Evolutionary conservation across 1,284 basidiomycete species (phyloP).

Genomic region (Cryptococcus deneoformans): DNA sequence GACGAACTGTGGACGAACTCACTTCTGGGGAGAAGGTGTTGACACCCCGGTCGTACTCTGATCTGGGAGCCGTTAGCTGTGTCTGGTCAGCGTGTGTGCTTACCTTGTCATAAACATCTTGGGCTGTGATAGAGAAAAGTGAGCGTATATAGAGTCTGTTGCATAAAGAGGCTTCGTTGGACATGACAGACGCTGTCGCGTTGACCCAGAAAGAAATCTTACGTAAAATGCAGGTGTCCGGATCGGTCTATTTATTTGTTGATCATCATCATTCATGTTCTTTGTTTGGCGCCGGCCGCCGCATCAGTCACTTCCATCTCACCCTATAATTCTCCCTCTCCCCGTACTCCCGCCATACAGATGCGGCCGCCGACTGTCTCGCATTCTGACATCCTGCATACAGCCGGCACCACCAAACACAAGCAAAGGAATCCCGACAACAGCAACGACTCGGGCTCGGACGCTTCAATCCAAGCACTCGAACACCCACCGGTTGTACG

Average conservation of each 20-base stretch:
- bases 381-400: too few species aligned
- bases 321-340: too few species aligned
- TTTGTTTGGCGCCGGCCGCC: too few species aligned
- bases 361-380: too few species aligned
- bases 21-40: conserved; percentile 99
- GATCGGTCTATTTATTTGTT: neutral
- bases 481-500: too few species aligned
- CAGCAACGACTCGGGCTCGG: too few species aligned
- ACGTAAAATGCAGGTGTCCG: conserved; percentile 1
- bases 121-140: neutral
- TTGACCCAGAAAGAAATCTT: neutral
- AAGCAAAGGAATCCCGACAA: too few species aligned
- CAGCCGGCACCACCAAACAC: too few species aligned
- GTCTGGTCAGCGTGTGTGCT: conserved; percentile 1
- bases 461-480: too few species aligned
- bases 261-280: too few species aligned
- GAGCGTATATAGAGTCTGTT: neutral
- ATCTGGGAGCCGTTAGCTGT: conserved; percentile 25
- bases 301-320: too few species aligned
- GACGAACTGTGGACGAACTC: conserved; percentile 7
- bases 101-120: conserved; percentile 50
- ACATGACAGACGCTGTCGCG: conserved; percentile 4
- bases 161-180: neutral
- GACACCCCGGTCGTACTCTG: conserved; percentile 78
- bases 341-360: too few species aligned